Conservation (phyloP, 768 basidiomycete genomes). For the Antrodiella citrinella region DNA sequence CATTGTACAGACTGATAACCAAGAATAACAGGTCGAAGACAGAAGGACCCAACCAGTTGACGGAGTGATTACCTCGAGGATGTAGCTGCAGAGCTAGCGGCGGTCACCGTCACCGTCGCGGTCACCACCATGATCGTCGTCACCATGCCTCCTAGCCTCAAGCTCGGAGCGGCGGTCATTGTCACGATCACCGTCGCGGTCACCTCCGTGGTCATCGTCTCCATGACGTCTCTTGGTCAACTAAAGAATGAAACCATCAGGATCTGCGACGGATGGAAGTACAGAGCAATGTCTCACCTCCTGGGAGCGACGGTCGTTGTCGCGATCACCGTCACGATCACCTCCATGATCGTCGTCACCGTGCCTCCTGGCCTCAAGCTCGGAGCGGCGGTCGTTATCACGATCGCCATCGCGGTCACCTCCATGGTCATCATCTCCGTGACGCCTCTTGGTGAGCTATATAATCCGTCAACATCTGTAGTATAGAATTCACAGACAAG, state of each 20-base stretch:
- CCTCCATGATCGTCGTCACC: conserved; percentile 6
- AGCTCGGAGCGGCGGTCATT: conserved; percentile 3
- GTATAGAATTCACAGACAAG: no score
- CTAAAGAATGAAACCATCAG: neutral
- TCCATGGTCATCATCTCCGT: neutral
- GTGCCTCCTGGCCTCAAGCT: conserved; percentile 9
- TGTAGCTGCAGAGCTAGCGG: no score
- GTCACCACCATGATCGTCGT: neutral
- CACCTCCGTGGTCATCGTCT: neutral
- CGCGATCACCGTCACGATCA: conserved; percentile 3
- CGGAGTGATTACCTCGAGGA: no score
- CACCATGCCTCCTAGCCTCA: conserved; percentile 8
- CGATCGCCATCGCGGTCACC: neutral
- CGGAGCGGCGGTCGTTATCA: conserved; percentile 4
- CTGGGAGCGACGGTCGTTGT: no score
- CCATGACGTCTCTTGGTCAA: neutral
- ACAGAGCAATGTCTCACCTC: no score
- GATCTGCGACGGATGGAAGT: no score
- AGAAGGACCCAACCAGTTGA: no score
- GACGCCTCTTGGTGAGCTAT: neutral
- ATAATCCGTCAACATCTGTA: no score
- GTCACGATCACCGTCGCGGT: no score
- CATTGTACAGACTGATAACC: no score
- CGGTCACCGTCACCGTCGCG: neutral
- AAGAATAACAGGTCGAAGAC: no score